Evolutionary conservation across 371 early-diverging fungal species (phyloP).

Genomic region (Funneliformis caledonium): DNA sequence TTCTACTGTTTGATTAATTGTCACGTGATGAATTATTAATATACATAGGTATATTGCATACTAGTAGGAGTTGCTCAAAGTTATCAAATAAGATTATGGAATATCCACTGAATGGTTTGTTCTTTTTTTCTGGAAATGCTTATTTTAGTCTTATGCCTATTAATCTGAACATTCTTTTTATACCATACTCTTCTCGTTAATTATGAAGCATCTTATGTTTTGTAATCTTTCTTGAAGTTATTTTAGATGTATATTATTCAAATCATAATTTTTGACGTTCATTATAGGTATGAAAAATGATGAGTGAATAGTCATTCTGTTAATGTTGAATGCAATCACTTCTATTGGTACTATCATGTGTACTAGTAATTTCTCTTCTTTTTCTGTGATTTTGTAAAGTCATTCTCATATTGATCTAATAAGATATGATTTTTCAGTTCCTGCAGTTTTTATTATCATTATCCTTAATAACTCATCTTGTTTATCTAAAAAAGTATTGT

Average conservation of each 20-base stretch:
- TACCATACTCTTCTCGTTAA: slow-evolving; percentile 1
- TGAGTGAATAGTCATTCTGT: not conserved
- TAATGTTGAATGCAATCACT: not conserved
- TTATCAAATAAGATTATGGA: not conserved
- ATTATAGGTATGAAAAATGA: not conserved
- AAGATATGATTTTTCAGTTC: not conserved
- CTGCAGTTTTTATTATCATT: not conserved
- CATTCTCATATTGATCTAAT: not conserved
- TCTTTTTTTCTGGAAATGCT: slow-evolving; percentile 1
- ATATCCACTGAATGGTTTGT: not conserved
- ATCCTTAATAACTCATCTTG: not conserved
- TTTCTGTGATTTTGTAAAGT: not conserved
- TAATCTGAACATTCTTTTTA: not conserved
- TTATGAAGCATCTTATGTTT: not conserved
- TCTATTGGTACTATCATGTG: not conserved
- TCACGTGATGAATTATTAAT: not conserved
- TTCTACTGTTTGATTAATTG: not conserved
- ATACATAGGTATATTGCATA: not conserved
- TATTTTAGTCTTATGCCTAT: not conserved
- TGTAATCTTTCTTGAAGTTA: not conserved
- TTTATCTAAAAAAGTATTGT: not conserved
- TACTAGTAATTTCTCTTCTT: not conserved
- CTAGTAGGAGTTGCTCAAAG: not conserved
- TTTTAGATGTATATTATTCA: not conserved
- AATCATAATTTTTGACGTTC: not conserved